Evolutionary conservation across 495 filamentous ascomycete genomes (phyloP), one percentile per base, ranked within the genome.

Genomic region (Penicillium diatomitis): DNA sequence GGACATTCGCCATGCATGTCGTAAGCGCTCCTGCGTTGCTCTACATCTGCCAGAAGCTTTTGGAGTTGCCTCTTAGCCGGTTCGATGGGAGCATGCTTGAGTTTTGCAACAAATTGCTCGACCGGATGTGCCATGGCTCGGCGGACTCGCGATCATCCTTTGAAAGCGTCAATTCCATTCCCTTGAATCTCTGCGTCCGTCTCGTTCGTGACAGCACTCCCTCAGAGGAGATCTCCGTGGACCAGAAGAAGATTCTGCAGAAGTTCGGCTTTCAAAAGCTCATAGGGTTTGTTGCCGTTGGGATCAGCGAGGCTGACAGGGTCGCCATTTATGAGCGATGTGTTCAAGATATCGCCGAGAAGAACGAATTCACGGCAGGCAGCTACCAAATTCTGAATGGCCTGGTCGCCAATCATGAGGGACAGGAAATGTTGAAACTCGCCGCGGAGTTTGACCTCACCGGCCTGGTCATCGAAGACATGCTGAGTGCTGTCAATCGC

Each of bases 21-120:
- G 52, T 59, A 5, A 59, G 70, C 0, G 67, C 76, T 20, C 64
- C 72, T 0, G 65, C 71, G 5, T 62, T 91, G 32, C 59, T 85
- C 9, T 85, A 92, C 61, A 56, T 95, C n/a, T 86, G 84, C 54
- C 66, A 76, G 43, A 96, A 95, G 59, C 68, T 90, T 33, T 63
- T 79, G 33, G 76, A 81, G 7, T 66, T 95, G 30, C 83, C 88
- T 10, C 66, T 94, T 60, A 62, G 75, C 53, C 61, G 68, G 39
- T 74, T 81, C 59, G 65, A 86, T 73, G 54, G 64, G 49, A 61
- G 80, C 62, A 65, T 84, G 65, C 57, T 72, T 5, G 63, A 72
- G 9, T 72, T 75, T 47, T 72, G 70, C 32, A 60, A 69, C 7
- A 58, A 56, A 5, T 54, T 80, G 4, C 57, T 79, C 2, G 44